These are phyloP conservation scores for Phytophthora litchii DNA, from an alignment of 352 stramenopile species.

Conservation along the genomic window DNA sequence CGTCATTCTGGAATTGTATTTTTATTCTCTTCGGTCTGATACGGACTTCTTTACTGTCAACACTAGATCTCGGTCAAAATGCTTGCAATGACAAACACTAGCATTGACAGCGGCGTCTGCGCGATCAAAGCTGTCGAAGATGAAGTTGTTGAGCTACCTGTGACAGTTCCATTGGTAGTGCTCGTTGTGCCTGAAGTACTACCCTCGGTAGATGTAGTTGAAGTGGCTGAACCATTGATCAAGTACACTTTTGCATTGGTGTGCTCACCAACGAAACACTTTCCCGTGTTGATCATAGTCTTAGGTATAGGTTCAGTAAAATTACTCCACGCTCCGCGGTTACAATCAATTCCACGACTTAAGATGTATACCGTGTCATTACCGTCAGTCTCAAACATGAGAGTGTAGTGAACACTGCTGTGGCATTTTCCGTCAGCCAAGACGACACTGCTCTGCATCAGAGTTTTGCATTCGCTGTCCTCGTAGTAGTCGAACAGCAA, in stretches of 20 bases:
- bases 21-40: too few relatives aligned
- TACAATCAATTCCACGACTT: slow-evolving; percentile 2
- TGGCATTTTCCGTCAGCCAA: slow-evolving; percentile 1
- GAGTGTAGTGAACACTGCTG: slow-evolving; percentile 4
- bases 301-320: slow-evolving; percentile 7
- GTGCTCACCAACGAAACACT: slow-evolving; percentile 3
- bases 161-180: background rate
- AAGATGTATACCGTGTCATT: background rate
- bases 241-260: slow-evolving; percentile 7
- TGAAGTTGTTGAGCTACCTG: background rate
- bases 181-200: background rate
- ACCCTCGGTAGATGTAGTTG: background rate
- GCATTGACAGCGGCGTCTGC: background rate
- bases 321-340: slow-evolving; percentile 4
- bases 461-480: background rate
- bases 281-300: slow-evolving; percentile 1
- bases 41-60: too few relatives aligned
- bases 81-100: too few relatives aligned
- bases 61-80: too few relatives aligned
- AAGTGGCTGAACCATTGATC: slow-evolving; percentile 2
- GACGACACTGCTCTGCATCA: slow-evolving; percentile 4
- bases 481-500: slow-evolving; percentile 6
- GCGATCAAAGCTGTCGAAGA: background rate
- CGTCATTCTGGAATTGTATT: too few relatives aligned
- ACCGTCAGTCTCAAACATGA: background rate